Conservation (phyloP, 2,329 filamentous ascomycete genomes). For the Exophiala oligosperma region DNA sequence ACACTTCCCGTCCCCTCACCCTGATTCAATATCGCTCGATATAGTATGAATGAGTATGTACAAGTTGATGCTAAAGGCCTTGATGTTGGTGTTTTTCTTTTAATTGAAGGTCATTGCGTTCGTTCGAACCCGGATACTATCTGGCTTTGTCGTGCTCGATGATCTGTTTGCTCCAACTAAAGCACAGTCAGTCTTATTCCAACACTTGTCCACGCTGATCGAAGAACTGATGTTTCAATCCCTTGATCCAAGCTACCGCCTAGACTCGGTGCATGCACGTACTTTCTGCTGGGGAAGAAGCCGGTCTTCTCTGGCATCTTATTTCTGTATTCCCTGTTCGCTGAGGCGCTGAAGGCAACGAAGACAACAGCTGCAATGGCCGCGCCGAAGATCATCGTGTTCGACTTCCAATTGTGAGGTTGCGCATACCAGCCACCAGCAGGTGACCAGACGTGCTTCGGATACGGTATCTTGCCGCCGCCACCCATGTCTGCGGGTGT, state of each 20-base stretch:
- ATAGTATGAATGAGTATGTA: not conserved
- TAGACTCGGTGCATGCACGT: conserved; percentile 41
- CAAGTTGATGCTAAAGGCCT: not conserved
- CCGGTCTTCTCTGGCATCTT: conserved; percentile 73
- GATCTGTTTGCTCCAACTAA: conserved; percentile 71
- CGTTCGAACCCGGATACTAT: not conserved
- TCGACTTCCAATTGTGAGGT: conserved; percentile 90
- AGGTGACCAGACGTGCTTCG: conserved; percentile 98
- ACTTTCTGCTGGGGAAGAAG: conserved; percentile 86
- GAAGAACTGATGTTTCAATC: not conserved
- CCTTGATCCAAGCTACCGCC: not conserved
- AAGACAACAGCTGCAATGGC: conserved; percentile 68
- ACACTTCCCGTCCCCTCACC: too few relatives aligned
- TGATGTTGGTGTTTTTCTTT: not conserved
- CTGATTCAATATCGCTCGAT: too few relatives aligned
- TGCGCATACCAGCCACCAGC: conserved; percentile 97
- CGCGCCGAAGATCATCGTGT: conserved; percentile 75
- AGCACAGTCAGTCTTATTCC: conserved; percentile 1
- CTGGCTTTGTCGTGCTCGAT: conserved; percentile 64
- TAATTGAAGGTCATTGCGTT: not conserved
- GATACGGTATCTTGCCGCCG: conserved; percentile 74
- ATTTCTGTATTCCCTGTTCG: conserved; percentile 70
- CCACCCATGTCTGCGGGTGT: conserved; percentile 58
- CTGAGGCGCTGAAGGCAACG: conserved; percentile 70
- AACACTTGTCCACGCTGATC: not conserved